Base-by-base conservation (phyloP, 805 yeast genomes). In the Candida alai region DNA sequence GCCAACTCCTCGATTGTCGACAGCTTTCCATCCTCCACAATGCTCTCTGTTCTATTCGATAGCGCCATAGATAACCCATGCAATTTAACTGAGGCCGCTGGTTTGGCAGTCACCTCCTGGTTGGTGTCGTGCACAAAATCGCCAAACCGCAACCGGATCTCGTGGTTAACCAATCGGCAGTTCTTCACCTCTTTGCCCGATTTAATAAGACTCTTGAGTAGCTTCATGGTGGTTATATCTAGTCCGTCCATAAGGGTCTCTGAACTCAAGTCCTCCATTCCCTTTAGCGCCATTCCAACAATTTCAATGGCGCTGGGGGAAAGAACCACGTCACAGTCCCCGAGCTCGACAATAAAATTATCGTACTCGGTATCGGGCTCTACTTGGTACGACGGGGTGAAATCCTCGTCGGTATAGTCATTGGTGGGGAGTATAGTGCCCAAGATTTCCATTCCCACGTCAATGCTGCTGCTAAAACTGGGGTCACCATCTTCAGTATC, bases 241-340 rank as follows among this genome's bases (percentile, higher is more conserved):
- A 87, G 56, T 12, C 54, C 52, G 52, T 89, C 96, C 45, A 88
- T 59, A 4, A 77, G 62, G 9, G 68, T 62, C 7, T 68, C 69
- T 21, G 78, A 50, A 2, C 71, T 60, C 11, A 62, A 59, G 12
- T 54, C 55, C 16, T 63, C 59, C 10, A 60, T 44, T 1, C 57
- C 54, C 4, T 56, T 55, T 2, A 60, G 30, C 21, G 78, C 45
- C 1, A 55, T 58, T 1, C 70, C 57, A 0, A 76, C 19, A 1
- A 68, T 49, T 4, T 54, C 51, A 1, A 77, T 14, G 0, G 74
- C 58, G 8, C 45, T 39, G 0, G 86, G 79, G 2, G 79, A 64
- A 0, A 74, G 42, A 20, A 62, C 62, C 0, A 69, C 67, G 9
- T 69, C 65, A 0, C 82, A 45, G 0, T 68, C 60, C 2, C 76